phyloP scores from a whole-genome alignment of 495 filamentous ascomycete genomes.

The Trichoderma gamsii region DNA sequence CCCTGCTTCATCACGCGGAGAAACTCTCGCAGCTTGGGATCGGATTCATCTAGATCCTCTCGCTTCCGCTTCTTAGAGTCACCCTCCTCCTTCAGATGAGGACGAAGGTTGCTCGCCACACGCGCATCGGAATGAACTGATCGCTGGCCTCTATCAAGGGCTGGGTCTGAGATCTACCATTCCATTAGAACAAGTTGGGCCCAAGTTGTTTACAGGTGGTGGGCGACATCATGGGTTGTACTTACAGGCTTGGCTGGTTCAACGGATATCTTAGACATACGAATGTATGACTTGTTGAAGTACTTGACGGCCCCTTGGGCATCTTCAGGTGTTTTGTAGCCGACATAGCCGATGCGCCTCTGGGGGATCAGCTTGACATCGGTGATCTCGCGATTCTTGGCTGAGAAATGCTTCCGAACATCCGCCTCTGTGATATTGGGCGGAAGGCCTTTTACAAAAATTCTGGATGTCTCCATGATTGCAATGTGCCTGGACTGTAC shows the following conservation, averaged over 20 bases:
- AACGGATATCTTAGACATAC: constrained; percentile 91
- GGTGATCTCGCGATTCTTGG: constrained; percentile 65
- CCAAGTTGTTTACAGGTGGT: not conserved
- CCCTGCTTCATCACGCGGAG: constrained; percentile 72
- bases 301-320: constrained; percentile 80
- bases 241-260: constrained; percentile 84
- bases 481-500: not conserved
- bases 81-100: constrained; percentile 14
- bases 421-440: constrained; percentile 68
- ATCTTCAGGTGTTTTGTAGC: constrained; percentile 77
- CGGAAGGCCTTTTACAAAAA: constrained; percentile 85
- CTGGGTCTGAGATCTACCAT: constrained; percentile 30
- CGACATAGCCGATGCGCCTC: constrained; percentile 91
- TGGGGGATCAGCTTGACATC: constrained; percentile 85
- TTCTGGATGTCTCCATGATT: constrained; percentile 65
- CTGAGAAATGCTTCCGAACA: constrained; percentile 78
- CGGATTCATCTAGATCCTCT: constrained; percentile 41
- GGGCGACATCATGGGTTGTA: constrained; percentile 12
- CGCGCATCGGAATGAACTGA: constrained; percentile 23
- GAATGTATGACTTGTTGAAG: constrained; percentile 90
- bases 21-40: constrained; percentile 81
- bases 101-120: constrained; percentile 17
- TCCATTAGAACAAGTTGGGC: constrained; percentile 2
- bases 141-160: constrained; percentile 20
- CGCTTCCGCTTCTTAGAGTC: constrained; percentile 47